Evolutionary conservation across 2,329 filamentous ascomycete species (phyloP).

Genomic region (Fusarium dlaminii): DNA sequence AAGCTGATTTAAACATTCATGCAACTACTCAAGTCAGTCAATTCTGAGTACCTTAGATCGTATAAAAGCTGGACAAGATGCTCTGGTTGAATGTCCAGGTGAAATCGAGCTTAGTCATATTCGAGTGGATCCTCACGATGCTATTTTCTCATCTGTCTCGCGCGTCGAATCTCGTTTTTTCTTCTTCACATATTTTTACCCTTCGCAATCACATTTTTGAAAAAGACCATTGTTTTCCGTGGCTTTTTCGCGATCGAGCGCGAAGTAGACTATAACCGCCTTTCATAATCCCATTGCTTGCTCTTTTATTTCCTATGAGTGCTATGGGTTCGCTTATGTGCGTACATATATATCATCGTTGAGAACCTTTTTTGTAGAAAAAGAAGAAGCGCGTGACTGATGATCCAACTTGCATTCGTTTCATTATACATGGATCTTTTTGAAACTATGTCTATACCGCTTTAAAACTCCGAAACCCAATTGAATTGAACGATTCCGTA

Average conservation of each 20-base stretch:
- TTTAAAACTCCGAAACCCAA: constrained; percentile 37
- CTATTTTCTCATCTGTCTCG: constrained; percentile 7
- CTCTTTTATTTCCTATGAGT: constrained; percentile 55
- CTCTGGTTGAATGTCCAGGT: background rate
- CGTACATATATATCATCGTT: constrained; percentile 57
- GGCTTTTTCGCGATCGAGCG: constrained; percentile 57
- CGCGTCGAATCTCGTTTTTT: constrained; percentile 24
- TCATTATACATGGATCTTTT: constrained; percentile 44
- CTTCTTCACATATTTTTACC: constrained; percentile 59
- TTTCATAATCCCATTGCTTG: constrained; percentile 69
- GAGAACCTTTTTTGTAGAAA: constrained; percentile 1
- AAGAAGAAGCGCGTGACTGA: constrained; percentile 7
- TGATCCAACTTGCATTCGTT: constrained; percentile 38
- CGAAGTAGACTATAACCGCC: constrained; percentile 65
- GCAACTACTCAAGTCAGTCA: background rate
- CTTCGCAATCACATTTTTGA: constrained; percentile 51
- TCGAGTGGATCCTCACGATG: constrained; percentile 23
- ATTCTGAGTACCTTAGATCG: background rate
- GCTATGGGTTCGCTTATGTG: constrained; percentile 70
- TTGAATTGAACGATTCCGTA: constrained; percentile 29
- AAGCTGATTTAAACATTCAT: background rate
- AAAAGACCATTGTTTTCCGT: constrained; percentile 45
- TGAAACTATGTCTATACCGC: constrained; percentile 40
- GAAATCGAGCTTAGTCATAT: constrained; percentile 36
- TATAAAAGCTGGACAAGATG: background rate